Base-by-base conservation (phyloP, 805 yeast genomes). In the Candida corydali region DNA sequence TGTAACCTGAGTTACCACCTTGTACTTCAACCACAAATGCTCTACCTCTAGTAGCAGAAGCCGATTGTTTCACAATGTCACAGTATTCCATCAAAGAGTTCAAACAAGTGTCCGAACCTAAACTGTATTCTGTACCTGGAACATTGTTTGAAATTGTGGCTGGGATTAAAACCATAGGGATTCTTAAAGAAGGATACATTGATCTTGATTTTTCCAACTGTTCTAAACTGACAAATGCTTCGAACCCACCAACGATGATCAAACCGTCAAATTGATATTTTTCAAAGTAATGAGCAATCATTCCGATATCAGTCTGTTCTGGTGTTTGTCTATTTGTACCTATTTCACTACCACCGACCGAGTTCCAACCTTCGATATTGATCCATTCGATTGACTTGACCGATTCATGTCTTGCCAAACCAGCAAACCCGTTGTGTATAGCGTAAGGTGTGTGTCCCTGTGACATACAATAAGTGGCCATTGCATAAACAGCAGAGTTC, bases 21-120 rank as follows among this genome's bases (percentile, higher is more conserved):
- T 94, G 98, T 12, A 89, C 97, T 57, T 93, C 98, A 45, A 93
- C 93, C 26, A 93, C 96, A 59, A 93, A 93, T 17, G 84, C 96
- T 52, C 98, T 76, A 52, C 86, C 84, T 69, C 98, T 79, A 3
- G 96, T 78, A 12, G 98, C 86, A 15, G 96, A 82, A 2, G 98
- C 98, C 35, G 88, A 78, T 68, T 86, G 96, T 66, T 93, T 89
- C 47, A 93, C 82, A 17, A 86, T 87, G 61, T 93, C 99, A 66
- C 98, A 91, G 70, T 93, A 93, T 40, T 83, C 80, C 44, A 88
- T 87, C 52, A 93, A 72, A 8, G 93, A 70, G 63, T 93, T 93
- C 70, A 93, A 69, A 70, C 98, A 94, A 8, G 99, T 93, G 59
- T 93, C 98, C 9, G 88, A 74, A 40, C 99, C 99, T 40, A 93